phyloP scores from a whole-genome alignment of 75 land plant genomes.

The Selaginella tamariscina region DNA sequence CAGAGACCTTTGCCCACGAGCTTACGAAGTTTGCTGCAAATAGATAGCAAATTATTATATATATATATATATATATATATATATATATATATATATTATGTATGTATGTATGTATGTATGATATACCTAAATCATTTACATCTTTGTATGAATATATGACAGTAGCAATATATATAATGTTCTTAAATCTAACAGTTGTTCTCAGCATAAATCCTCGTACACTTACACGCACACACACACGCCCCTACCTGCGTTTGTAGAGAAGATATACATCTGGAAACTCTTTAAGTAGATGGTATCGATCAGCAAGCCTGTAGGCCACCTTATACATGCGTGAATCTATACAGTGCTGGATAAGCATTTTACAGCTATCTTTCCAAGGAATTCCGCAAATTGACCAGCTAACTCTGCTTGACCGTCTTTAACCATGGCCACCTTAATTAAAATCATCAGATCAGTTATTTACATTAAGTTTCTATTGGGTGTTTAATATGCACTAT shows the following conservation, averaged over 20 bases:
- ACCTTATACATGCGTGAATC: slow-evolving; percentile 40
- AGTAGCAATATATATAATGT: not conserved
- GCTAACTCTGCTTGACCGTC: slow-evolving; percentile 46
- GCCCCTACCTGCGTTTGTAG: slow-evolving; percentile 54
- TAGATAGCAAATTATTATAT: not conserved
- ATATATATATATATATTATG: too few species aligned
- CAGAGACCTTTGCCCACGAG: slow-evolving; percentile 67
- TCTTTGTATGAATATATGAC: not conserved
- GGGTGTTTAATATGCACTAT: too few species aligned
- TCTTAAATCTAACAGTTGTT: not conserved
- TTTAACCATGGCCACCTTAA: slow-evolving; percentile 34
- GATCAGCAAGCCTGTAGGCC: slow-evolving; percentile 50
- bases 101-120: not conserved
- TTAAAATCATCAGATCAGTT: too few species aligned
- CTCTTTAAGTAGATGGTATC: slow-evolving; percentile 41
- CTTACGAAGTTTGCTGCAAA: slow-evolving; percentile 47
- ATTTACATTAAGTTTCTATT: too few species aligned
- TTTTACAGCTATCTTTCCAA: slow-evolving; percentile 44
- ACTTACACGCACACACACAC: not conserved
- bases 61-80: not conserved
- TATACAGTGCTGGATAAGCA: slow-evolving; percentile 44
- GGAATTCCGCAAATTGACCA: slow-evolving; percentile 48
- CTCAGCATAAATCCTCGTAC: not conserved
- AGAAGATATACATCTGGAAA: slow-evolving; percentile 51
- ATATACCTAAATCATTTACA: not conserved